Evolutionary conservation across 768 basidiomycete genomes (phyloP).

Genomic region (Rhizopogon roseolus): DNA sequence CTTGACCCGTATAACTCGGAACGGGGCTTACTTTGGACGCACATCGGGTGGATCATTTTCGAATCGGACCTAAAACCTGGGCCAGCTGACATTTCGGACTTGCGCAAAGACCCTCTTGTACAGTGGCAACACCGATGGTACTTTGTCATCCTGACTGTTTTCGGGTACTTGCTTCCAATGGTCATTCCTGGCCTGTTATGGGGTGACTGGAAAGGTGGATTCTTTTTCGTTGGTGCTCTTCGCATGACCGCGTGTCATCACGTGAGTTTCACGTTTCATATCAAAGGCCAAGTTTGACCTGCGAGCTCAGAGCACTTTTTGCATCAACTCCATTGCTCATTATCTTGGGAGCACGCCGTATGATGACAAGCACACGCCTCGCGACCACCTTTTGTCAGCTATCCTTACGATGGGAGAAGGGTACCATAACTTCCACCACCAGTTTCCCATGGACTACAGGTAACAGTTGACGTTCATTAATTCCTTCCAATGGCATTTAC

Average conservation of each 20-base stretch:
- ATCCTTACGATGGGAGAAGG: conserved; percentile 73
- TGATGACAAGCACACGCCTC: conserved; percentile 73
- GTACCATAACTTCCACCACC: conserved; percentile 78
- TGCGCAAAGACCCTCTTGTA: conserved; percentile 63
- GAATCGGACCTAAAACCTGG: conserved; percentile 72
- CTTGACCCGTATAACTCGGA: conserved; percentile 81
- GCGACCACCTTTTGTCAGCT: conserved; percentile 78
- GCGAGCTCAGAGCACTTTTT: conserved; percentile 65
- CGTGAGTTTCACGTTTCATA: conserved; percentile 37
- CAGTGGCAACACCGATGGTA: conserved; percentile 79
- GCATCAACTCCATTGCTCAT: conserved; percentile 86
- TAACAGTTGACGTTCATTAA: conserved; percentile 1
- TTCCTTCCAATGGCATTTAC: conserved; percentile 2
- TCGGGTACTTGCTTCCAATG: conserved; percentile 70
- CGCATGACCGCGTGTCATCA: conserved; percentile 78
- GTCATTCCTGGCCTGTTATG: conserved; percentile 67
- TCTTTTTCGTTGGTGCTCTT: conserved; percentile 70
- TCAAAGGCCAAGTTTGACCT: not conserved
- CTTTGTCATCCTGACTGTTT: conserved; percentile 52
- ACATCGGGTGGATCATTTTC: conserved; percentile 82
- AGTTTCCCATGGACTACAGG: conserved; percentile 74
- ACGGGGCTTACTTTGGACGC: conserved; percentile 74
- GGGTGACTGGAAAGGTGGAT: conserved; percentile 74
- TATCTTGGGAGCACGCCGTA: conserved; percentile 79
- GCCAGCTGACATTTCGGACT: conserved; percentile 65